Percentiles rank a stretch among this genome's conserved stretches.
Evolutionary conservation across 2,329 filamentous ascomycete genomes (phyloP).

Genomic region (Colletotrichum spaethianum): DNA sequence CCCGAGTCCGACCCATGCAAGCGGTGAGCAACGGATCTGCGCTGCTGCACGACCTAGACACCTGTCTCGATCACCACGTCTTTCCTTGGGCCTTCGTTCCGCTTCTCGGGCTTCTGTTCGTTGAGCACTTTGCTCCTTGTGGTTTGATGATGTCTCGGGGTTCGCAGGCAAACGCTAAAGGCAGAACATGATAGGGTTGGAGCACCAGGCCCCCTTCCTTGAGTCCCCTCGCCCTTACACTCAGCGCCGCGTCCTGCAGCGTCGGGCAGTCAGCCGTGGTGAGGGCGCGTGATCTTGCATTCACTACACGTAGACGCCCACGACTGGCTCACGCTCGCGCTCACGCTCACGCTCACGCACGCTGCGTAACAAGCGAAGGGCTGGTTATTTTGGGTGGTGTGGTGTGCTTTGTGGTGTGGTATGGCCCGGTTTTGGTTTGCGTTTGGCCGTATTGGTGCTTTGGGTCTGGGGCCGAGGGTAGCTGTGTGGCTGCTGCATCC

Average conservation of each 20-base stretch:
- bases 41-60: background rate
- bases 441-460: slow-evolving; percentile 2
- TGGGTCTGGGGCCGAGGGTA: slow-evolving; percentile 1
- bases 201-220: background rate
- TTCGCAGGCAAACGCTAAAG: background rate
- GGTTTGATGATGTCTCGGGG: slow-evolving; percentile 15
- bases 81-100: background rate
- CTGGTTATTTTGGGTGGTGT: background rate
- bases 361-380: background rate
- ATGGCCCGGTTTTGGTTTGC: slow-evolving; percentile 5
- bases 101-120: background rate
- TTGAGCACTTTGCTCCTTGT: background rate
- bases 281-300: slow-evolving; percentile 10
- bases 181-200: too few relatives aligned
- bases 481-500: slow-evolving; percentile 11
- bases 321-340: background rate
- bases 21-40: slow-evolving; percentile 6
- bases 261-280: background rate
- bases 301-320: background rate
- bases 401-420: background rate
- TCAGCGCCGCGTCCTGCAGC: background rate
- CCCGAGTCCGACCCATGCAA: background rate
- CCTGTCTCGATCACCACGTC: background rate
- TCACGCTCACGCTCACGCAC: slow-evolving; percentile 6
- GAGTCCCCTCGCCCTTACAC: background rate